phyloP scores from a whole-genome alignment of 176 grass and related monocot genomes.

The Oryza coarctata region DNA sequence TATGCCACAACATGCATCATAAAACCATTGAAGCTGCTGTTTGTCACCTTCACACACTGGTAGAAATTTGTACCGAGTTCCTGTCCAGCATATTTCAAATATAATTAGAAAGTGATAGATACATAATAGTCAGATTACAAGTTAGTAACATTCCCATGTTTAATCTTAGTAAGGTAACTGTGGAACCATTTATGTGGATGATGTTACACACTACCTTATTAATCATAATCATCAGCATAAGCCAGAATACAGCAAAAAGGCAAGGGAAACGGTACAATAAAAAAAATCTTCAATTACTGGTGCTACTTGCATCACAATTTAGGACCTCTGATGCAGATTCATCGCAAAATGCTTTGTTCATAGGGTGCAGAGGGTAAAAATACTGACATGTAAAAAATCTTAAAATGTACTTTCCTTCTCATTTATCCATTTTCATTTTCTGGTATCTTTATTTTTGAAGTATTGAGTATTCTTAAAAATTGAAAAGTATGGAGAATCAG shows the following conservation, averaged over 20 bases:
- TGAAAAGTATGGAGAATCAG: background rate
- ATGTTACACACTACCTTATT: background rate
- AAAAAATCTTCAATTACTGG: background rate
- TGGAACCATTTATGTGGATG: background rate
- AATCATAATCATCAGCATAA: background rate
- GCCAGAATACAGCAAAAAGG: background rate
- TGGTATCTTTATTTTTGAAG: background rate
- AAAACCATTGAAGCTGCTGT: conserved; percentile 73
- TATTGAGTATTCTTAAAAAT: background rate
- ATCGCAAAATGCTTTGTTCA: background rate
- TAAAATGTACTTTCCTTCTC: background rate
- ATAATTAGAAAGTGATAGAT: conserved; percentile 12
- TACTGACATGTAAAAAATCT: background rate
- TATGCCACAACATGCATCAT: conserved; percentile 75
- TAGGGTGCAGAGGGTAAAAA: background rate
- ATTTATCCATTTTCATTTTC: background rate
- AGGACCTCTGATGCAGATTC: background rate
- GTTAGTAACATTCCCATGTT: background rate
- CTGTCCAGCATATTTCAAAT: conserved; percentile 45
- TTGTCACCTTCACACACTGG: conserved; percentile 79
- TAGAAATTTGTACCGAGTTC: conserved; percentile 65
- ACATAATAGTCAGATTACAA: background rate
- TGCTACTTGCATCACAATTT: background rate
- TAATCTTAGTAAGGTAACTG: background rate
- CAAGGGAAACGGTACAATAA: background rate